These are phyloP conservation scores for Exophiala mesophila DNA, from an alignment of 2,329 filamentous ascomycete genomes.

Conservation along the genomic window DNA sequence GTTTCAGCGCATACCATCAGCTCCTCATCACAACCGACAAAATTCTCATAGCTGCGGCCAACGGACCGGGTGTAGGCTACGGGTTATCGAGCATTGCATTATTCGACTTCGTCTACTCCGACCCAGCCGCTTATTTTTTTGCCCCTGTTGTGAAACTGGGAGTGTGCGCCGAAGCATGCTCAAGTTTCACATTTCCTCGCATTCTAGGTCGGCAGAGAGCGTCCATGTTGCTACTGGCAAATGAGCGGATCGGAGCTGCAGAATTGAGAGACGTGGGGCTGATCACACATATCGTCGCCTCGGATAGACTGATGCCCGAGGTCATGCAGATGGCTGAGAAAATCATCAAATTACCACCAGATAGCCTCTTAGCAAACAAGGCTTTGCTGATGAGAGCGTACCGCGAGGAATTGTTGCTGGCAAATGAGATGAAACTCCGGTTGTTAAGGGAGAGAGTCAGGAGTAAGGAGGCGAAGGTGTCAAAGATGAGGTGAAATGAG, in stretches of 20 bases:
- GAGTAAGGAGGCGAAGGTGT: slow-evolving; percentile 3
- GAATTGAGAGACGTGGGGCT: slow-evolving; percentile 15
- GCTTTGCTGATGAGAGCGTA: slow-evolving; percentile 11
- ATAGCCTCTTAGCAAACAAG: slow-evolving; percentile 10
- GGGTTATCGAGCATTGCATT: slow-evolving; percentile 75
- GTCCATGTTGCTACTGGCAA: slow-evolving; percentile 11
- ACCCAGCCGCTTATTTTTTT: slow-evolving; percentile 74
- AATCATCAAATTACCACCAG: slow-evolving; percentile 11
- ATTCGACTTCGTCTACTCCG: slow-evolving; percentile 86
- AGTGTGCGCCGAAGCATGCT: slow-evolving; percentile 80
- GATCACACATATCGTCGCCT: slow-evolving; percentile 14
- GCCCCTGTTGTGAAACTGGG: slow-evolving; percentile 88
- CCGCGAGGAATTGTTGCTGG: slow-evolving; percentile 10
- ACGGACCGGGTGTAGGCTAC: slow-evolving; percentile 84
- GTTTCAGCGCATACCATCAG: slow-evolving; percentile 6
- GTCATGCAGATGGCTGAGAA: slow-evolving; percentile 9
- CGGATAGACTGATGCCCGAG: slow-evolving; percentile 8
- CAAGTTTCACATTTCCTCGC: slow-evolving; percentile 43
- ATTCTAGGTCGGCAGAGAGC: slow-evolving; percentile 18
- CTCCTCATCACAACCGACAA: slow-evolving; percentile 66
- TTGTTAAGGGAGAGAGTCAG: slow-evolving; percentile 2
- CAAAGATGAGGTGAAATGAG: too few species aligned
- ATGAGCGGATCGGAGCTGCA: slow-evolving; percentile 10
- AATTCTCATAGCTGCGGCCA: slow-evolving; percentile 83
- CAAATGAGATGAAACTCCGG: slow-evolving; percentile 9